phyloP scores from a whole-genome alignment of 106 monocot genomes.

The Dioscorea alata region DNA sequence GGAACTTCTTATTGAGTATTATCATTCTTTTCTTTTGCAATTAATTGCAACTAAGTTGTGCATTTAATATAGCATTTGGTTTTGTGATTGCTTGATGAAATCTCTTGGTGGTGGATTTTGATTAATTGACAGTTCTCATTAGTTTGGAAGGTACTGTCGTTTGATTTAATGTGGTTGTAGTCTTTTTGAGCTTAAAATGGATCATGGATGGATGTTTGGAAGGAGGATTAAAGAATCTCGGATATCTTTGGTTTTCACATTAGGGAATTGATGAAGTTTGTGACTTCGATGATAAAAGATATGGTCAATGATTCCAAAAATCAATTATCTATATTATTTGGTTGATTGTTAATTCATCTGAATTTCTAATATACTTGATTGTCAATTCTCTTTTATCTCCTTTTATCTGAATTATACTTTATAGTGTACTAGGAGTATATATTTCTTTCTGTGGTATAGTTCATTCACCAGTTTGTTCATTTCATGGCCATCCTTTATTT shows the following conservation, averaged over 20 bases:
- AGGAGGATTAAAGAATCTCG: too few species aligned
- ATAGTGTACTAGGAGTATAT: neutral
- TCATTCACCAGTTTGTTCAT: neutral
- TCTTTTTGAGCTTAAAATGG: too few species aligned
- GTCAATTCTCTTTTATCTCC: neutral
- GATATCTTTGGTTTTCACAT: too few species aligned
- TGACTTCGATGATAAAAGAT: too few species aligned
- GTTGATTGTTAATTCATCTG: too few species aligned
- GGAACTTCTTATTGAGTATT: neutral
- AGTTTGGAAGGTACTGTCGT: neutral
- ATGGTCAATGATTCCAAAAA: too few species aligned
- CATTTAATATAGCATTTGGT: neutral
- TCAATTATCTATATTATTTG: too few species aligned
- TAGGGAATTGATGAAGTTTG: too few species aligned
- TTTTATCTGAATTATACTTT: neutral
- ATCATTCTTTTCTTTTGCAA: neutral
- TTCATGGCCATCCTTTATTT: neutral
- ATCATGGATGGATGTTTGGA: too few species aligned
- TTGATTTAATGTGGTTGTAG: neutral
- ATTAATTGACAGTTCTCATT: neutral
- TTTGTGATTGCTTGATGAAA: conserved; percentile 2
- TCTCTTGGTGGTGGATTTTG: neutral
- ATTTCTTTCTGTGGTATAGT: neutral
- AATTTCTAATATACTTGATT: neutral
- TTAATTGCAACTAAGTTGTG: neutral